phyloP scores from a whole-genome alignment of 2,329 filamentous ascomycete genomes.

The Claviceps sp. region DNA sequence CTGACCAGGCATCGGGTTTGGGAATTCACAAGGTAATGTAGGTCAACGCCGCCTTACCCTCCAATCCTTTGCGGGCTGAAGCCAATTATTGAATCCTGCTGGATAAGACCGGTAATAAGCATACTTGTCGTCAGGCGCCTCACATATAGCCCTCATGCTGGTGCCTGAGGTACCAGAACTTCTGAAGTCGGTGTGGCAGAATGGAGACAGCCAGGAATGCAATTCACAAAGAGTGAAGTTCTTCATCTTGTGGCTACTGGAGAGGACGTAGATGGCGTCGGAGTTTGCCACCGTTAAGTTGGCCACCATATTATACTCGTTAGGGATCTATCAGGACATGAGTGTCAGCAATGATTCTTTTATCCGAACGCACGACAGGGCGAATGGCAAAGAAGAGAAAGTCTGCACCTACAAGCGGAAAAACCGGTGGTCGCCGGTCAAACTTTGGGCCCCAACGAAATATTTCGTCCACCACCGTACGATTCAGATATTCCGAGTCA shows the following conservation, averaged over 20 bases:
- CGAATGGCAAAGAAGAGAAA: neutral
- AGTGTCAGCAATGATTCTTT: too few species aligned
- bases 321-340: slow-evolving; percentile 31
- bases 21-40: neutral
- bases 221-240: slow-evolving; percentile 58
- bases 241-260: slow-evolving; percentile 25
- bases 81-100: slow-evolving; percentile 15
- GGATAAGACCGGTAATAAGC: slow-evolving; percentile 37
- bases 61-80: slow-evolving; percentile 33
- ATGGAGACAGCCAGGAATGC: slow-evolving; percentile 46
- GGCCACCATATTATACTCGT: slow-evolving; percentile 51
- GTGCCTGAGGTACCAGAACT: slow-evolving; percentile 45
- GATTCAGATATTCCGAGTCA: slow-evolving; percentile 30
- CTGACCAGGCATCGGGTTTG: neutral
- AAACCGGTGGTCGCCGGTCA: slow-evolving; percentile 37
- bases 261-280: slow-evolving; percentile 54
- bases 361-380: neutral
- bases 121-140: slow-evolving; percentile 37
- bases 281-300: slow-evolving; percentile 31
- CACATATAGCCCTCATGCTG: slow-evolving; percentile 46
- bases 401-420: too few species aligned
- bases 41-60: slow-evolving; percentile 14
- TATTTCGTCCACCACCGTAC: slow-evolving; percentile 52
- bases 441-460: slow-evolving; percentile 52
- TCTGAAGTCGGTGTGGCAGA: slow-evolving; percentile 52